These are phyloP conservation scores for Sclerotinia spermophila DNA, from an alignment of 2,329 filamentous ascomycete species.

Conservation along the genomic window DNA sequence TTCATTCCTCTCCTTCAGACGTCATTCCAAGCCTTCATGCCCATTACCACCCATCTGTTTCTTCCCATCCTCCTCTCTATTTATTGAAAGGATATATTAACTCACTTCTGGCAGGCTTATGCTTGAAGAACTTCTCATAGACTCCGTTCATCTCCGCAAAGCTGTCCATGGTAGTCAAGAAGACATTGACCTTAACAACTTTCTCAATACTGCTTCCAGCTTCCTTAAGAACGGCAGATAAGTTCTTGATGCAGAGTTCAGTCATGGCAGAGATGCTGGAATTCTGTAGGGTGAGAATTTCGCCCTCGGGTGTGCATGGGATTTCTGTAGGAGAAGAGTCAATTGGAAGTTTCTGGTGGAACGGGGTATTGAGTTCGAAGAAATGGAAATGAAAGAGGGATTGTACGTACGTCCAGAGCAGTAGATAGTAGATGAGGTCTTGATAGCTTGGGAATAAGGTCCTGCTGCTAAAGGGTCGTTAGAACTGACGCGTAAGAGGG, in stretches of 20 bases:
- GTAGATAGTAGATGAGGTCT: slow-evolving; percentile 63
- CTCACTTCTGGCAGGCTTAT: slow-evolving; percentile 77
- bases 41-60: not conserved
- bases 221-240: slow-evolving; percentile 78
- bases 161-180: slow-evolving; percentile 64
- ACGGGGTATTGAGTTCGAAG: slow-evolving; percentile 43
- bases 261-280: slow-evolving; percentile 64
- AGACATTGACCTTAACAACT: slow-evolving; percentile 91
- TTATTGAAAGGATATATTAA: not conserved
- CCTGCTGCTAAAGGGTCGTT: slow-evolving; percentile 16
- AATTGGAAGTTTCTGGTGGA: slow-evolving; percentile 45
- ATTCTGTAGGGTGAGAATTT: slow-evolving; percentile 43
- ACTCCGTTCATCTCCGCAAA: slow-evolving; percentile 59
- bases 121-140: slow-evolving; percentile 78
- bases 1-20: not conserved
- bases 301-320: slow-evolving; percentile 33
- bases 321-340: slow-evolving; percentile 53
- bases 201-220: slow-evolving; percentile 74
- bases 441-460: slow-evolving; percentile 42
- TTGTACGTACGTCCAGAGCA: slow-evolving; percentile 49
- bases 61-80: not conserved
- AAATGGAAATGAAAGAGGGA: not conserved
- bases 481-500: not conserved
- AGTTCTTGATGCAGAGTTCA: slow-evolving; percentile 68
- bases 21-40: not conserved